Evolutionary conservation across 495 filamentous ascomycete genomes (phyloP).

Genomic region (Aspergillus avenaceus): DNA sequence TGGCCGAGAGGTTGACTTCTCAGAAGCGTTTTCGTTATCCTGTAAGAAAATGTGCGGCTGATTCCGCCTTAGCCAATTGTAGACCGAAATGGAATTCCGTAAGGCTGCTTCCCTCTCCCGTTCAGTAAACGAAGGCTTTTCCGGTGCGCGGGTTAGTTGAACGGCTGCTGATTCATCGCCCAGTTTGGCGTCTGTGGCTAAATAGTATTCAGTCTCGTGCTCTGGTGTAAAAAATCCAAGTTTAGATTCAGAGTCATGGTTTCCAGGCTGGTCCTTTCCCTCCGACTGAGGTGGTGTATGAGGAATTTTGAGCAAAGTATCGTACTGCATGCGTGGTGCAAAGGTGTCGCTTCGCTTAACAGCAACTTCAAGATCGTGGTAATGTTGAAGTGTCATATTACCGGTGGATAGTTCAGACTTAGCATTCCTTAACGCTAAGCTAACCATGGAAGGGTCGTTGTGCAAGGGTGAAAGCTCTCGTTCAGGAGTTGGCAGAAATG

Average conservation of each 20-base stretch:
- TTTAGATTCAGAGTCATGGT: conserved; percentile 18
- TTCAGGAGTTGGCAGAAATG: conserved; percentile 34
- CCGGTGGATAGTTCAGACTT: conserved; percentile 38
- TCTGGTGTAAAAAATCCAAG: conserved; percentile 66
- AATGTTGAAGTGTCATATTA: conserved; percentile 32
- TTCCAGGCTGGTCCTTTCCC: conserved; percentile 13
- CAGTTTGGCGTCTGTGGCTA: conserved; percentile 63
- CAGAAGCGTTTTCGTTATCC: conserved; percentile 64
- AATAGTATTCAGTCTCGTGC: conserved; percentile 76
- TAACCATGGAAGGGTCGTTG: conserved; percentile 34
- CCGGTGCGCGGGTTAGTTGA: conserved; percentile 34
- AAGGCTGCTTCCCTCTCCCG: conserved; percentile 58
- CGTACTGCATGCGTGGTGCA: conserved; percentile 32
- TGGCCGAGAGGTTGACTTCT: conserved; percentile 51
- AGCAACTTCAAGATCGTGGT: conserved; percentile 36
- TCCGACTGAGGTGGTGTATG: conserved; percentile 22
- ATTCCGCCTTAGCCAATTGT: conserved; percentile 84
- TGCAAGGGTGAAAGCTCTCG: conserved; percentile 32
- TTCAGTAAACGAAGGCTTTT: conserved; percentile 39
- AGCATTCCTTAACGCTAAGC: conserved; percentile 41
- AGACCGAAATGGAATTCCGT: conserved; percentile 78
- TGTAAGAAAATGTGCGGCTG: conserved; percentile 81
- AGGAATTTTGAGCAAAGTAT: conserved; percentile 25
- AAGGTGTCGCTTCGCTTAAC: conserved; percentile 38
- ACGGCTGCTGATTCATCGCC: conserved; percentile 41